Evolutionary conservation across 2,329 filamentous ascomycete genomes (phyloP).

Genomic region (Beauveria scarabaeidicola): DNA sequence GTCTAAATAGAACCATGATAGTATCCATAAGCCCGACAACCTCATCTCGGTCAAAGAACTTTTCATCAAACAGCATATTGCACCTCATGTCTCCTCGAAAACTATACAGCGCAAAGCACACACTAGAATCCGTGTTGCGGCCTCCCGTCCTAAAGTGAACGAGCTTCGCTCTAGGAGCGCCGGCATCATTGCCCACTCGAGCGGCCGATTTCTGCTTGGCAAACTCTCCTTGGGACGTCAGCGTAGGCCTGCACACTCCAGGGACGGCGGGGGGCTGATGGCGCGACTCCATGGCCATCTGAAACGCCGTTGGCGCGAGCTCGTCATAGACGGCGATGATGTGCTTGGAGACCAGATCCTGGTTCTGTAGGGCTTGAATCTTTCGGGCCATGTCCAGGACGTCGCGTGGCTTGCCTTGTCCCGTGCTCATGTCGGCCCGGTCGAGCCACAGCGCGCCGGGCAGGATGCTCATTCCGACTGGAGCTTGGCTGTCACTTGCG

Average conservation of each 20-base stretch:
- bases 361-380: not conserved
- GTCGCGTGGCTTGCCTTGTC: no score
- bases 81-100: not conserved
- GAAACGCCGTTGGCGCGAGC: not conserved
- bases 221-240: slow-evolving; percentile 1
- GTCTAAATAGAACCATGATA: not conserved
- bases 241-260: not conserved
- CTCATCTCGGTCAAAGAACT: not conserved
- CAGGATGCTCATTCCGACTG: not conserved
- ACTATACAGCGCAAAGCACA: slow-evolving; percentile 5
- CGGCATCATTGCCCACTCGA: not conserved
- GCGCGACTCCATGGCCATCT: not conserved
- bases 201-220: not conserved
- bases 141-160: not conserved
- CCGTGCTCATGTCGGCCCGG: not conserved
- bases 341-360: not conserved
- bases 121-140: slow-evolving; percentile 1
- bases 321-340: not conserved
- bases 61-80: not conserved
- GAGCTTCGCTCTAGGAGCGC: not conserved
- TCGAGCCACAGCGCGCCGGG: slow-evolving; percentile 1
- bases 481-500: not conserved
- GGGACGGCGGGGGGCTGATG: not conserved
- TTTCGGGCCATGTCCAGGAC: not conserved
- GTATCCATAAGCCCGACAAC: not conserved